phyloP scores from a whole-genome alignment of 352 stramenopile genomes.

The Phytophthora fragariae region DNA sequence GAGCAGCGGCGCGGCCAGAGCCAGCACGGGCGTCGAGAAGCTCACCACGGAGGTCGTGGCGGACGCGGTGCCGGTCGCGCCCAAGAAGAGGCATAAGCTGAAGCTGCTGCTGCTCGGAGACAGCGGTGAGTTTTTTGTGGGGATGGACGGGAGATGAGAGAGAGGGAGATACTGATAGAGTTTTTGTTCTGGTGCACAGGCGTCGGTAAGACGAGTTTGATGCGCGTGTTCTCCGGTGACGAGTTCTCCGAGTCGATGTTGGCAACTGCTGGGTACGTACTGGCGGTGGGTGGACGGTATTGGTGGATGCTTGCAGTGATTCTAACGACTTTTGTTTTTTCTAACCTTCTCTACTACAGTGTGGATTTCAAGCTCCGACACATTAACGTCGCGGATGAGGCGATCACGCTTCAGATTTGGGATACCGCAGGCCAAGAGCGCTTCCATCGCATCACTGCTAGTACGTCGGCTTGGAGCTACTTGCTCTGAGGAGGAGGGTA shows the following conservation, averaged over 20 bases:
- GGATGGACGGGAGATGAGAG: background rate
- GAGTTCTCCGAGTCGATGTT: conserved; percentile 92
- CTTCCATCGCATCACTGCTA: conserved; percentile 94
- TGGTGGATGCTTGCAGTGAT: background rate
- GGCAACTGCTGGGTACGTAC: conserved; percentile 87
- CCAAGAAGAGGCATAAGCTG: conserved; percentile 87
- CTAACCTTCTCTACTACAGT: conserved; percentile 30
- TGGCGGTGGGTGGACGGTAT: background rate
- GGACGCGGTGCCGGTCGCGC: conserved; percentile 36
- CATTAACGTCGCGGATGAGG: conserved; percentile 83
- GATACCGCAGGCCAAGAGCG: conserved; percentile 95
- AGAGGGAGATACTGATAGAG: conserved; percentile 14
- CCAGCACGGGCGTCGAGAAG: conserved; percentile 23
- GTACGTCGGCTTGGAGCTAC: conserved; percentile 49
- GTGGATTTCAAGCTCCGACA: conserved; percentile 95
- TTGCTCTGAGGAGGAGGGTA: background rate
- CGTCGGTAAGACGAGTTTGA: conserved; percentile 94
- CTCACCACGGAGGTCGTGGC: conserved; percentile 21
- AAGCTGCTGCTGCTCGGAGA: conserved; percentile 93
- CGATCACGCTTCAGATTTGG: conserved; percentile 94
- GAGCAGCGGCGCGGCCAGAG: conserved; percentile 15
- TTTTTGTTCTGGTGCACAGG: conserved; percentile 38
- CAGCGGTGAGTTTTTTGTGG: conserved; percentile 55
- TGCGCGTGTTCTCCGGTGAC: conserved; percentile 94
- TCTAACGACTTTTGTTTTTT: background rate